Evolutionary conservation across 2,329 filamentous ascomycete genomes (phyloP).

Genomic region (Beauveria sp.): DNA sequence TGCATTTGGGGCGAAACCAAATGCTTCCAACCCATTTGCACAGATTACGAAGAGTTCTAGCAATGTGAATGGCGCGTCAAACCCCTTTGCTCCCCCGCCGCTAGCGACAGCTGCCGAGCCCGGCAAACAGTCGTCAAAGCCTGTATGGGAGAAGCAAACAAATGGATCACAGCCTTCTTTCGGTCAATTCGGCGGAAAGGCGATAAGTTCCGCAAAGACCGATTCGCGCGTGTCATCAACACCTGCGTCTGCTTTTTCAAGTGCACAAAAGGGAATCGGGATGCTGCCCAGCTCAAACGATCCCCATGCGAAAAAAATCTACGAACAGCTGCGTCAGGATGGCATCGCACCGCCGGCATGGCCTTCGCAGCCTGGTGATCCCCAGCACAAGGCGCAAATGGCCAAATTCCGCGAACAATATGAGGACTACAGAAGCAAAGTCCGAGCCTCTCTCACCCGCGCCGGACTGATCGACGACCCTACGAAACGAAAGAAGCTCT

Average conservation of each 20-base stretch:
- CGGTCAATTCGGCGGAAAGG: background rate
- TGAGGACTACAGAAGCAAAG: slow-evolving; percentile 49
- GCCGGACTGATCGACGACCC: slow-evolving; percentile 58
- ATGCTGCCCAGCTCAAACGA: slow-evolving; percentile 22
- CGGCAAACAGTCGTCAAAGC: background rate
- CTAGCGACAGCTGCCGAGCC: background rate
- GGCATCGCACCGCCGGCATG: slow-evolving; percentile 46
- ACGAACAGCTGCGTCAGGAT: slow-evolving; percentile 45
- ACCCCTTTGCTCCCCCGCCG: slow-evolving; percentile 4
- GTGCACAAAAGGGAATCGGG: background rate
- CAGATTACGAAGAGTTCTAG: slow-evolving; percentile 22
- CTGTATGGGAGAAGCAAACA: background rate
- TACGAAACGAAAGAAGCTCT: slow-evolving; percentile 51
- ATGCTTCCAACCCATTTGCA: slow-evolving; percentile 17
- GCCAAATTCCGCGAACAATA: slow-evolving; percentile 48
- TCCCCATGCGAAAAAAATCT: slow-evolving; percentile 42
- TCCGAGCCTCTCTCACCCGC: slow-evolving; percentile 49
- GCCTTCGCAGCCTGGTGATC: slow-evolving; percentile 47
- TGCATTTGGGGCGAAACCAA: slow-evolving; percentile 11
- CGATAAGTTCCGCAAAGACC: slow-evolving; percentile 11
- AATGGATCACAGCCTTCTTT: background rate
- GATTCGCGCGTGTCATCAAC: slow-evolving; percentile 14
- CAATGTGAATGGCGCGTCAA: slow-evolving; percentile 8
- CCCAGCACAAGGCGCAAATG: slow-evolving; percentile 41
- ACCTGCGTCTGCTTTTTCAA: slow-evolving; percentile 11